Base-by-base conservation (phyloP, 2,329 filamentous ascomycete species). In the Apiospora koreana region DNA sequence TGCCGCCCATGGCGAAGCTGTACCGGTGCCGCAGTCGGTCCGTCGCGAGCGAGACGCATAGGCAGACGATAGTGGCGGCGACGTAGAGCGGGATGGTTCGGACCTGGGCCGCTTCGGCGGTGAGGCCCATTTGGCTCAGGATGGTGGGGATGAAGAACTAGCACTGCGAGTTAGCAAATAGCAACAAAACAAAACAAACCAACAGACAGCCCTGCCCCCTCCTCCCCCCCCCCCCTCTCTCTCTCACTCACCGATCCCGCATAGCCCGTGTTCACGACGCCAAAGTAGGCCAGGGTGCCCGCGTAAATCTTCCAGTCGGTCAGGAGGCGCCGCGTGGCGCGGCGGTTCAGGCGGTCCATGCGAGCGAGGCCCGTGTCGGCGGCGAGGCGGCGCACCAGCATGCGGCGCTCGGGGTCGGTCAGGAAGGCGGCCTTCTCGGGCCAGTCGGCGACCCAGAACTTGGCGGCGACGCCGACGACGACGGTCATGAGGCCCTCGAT, bases 361-460 rank as follows among this genome's bases (percentile, higher is more conserved):
- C 85, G 66, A 83, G 83, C 73, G 85, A 71, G 74, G 75, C 72
- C 16, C 69, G 69, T 31, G 58, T 78, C 78, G 54, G 78, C 77
- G 28, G 76, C 73, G 9, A 83, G 72, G 12, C 81, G 77, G 16
- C 73, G 72, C 38, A 75, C 72, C 4, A 83, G 73, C 38, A 80
- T 78, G 4, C 72, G 70, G 35, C 79, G 82, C 72, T 87, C 84
- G 1, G 81, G 75, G 1, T 79, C 73, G 4, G 77, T 81, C 18
- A 88, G 79, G 77, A 86, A 87, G 3, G 78, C 80, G 43, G 83
- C 82, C 23, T 79, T 81, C 21, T 81, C 78, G 0, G 86, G 86
- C 73, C 83, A 86, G 75, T 88, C 87, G 41, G 82, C 82, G 21
- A 88, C 84, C 71, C 86, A 78, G 75, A 82, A 83, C 70, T 80